phyloP scores from a whole-genome alignment of 129 eudicot species.

The Oenanthe sinensis region DNA sequence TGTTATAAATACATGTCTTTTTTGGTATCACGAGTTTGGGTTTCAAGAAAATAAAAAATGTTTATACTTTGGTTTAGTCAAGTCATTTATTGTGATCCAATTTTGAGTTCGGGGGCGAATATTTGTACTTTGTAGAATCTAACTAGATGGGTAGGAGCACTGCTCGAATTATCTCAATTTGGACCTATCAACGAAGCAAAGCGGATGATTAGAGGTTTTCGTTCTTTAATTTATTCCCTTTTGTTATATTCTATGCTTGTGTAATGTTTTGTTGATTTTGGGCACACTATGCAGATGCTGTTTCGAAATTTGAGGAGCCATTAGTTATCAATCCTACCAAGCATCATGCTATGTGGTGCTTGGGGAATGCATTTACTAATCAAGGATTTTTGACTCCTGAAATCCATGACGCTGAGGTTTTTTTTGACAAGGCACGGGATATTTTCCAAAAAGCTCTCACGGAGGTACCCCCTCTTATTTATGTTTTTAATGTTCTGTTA shows the following conservation, averaged over 20 bases:
- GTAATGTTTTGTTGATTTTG: neutral
- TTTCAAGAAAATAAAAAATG: no score
- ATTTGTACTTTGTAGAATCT: conserved; percentile 44
- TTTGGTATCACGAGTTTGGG: neutral
- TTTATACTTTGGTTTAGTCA: neutral
- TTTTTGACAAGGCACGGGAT: conserved; percentile 32
- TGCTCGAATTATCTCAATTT: conserved; percentile 63
- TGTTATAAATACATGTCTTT: neutral
- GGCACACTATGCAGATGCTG: conserved; percentile 28
- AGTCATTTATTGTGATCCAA: neutral
- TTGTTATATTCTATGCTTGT: neutral
- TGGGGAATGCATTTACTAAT: conserved; percentile 49
- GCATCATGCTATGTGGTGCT: conserved; percentile 49
- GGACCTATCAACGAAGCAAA: conserved; percentile 39
- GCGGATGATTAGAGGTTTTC: conserved; percentile 47
- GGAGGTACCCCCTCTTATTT: conserved; percentile 22
- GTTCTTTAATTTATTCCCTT: neutral
- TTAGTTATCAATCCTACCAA: conserved; percentile 35
- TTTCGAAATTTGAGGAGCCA: conserved; percentile 55
- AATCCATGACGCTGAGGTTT: conserved; percentile 30
- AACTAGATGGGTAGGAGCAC: conserved; percentile 81
- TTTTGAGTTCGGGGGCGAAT: neutral
- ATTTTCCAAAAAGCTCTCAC: conserved; percentile 39
- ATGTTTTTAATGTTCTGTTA: neutral
- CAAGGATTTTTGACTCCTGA: conserved; percentile 40